Conservation (phyloP, 345 rosid species). For the Boechera retrofracta region DNA sequence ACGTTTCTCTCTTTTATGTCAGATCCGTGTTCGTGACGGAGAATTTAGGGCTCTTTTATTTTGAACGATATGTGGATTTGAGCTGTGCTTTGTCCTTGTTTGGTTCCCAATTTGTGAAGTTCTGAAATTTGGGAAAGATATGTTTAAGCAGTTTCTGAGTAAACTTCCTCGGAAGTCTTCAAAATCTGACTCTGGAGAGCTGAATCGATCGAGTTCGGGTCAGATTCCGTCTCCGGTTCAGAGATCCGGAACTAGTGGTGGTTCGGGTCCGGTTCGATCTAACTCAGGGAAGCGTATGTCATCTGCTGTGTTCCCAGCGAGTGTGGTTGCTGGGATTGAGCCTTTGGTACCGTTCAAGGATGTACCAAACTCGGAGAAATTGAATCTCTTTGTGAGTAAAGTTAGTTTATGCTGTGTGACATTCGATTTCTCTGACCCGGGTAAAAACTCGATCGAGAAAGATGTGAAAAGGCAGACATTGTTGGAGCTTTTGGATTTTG, state of each 20-base stretch:
- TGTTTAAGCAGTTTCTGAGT: slow-evolving; percentile 78
- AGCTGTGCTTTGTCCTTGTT: slow-evolving; percentile 10
- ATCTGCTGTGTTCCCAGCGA: slow-evolving; percentile 77
- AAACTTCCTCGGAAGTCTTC: slow-evolving; percentile 72
- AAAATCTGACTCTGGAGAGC: slow-evolving; percentile 59
- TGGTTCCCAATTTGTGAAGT: slow-evolving; percentile 11
- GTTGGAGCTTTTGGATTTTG: slow-evolving; percentile 79
- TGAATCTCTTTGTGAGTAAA: slow-evolving; percentile 85
- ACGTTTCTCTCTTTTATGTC: slow-evolving; percentile 28
- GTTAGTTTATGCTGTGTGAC: slow-evolving; percentile 89
- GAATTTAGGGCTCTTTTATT: slow-evolving; percentile 31
- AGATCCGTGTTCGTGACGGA: slow-evolving; percentile 45
- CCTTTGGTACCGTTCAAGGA: slow-evolving; percentile 85
- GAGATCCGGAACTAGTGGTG: slow-evolving; percentile 46
- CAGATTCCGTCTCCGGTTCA: slow-evolving; percentile 43
- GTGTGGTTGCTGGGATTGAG: slow-evolving; percentile 80
- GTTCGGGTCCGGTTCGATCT: slow-evolving; percentile 51
- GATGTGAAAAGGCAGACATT: slow-evolving; percentile 81
- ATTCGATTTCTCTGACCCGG: slow-evolving; percentile 79
- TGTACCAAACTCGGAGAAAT: slow-evolving; percentile 67
- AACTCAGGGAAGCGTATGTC: slow-evolving; percentile 62
- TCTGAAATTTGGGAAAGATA: slow-evolving; percentile 33
- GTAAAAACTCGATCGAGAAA: slow-evolving; percentile 70
- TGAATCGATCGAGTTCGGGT: slow-evolving; percentile 50
- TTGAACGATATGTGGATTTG: slow-evolving; percentile 28